Base-by-base conservation (phyloP, 768 basidiomycete species). In the Xerocomus potaroensis region DNA sequence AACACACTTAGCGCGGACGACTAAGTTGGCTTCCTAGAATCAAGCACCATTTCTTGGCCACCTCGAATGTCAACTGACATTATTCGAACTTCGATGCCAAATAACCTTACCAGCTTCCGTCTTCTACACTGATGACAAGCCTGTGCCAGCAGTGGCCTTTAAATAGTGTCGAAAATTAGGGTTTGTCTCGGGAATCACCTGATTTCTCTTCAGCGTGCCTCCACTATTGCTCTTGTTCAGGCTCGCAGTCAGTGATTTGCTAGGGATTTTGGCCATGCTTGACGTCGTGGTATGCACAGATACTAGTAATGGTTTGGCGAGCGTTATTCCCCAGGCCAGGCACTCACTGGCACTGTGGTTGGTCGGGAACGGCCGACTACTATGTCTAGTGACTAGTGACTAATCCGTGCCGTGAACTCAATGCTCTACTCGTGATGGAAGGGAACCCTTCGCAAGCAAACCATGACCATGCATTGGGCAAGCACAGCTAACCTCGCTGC, bases 61-160 rank as follows among this genome's bases (percentile, higher is more conserved):
- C 8, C 11, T 36, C 45, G 8, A 19, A 33, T 14, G 30, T 41
- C 9, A 57, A 57, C 59, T 50, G 66, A 46, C 42, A 43, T 54
- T 19, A 48, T 48, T 39, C 33, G 24, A 24, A 26, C 24, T 45
- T 19, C 19, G 5, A 45, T 29, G 30, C 41, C 26, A 27, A 42
- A 22, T 21, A 51, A 35, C 61, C 80, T 63, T 56, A 84, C 83
- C 67, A 88, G 60, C 65, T 89, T 89, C 48, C 87, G 76, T 53
- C 79, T 73, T 32, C 87, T 81, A 60, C 87, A 89, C 72, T 87
- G 63, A 41, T 68, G 68, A 44, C 70, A 72, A n/a, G 72, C 69
- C 69, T 69, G 29, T n/a, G n/a, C n/a, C n/a, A n/a, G n/a, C 19
- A 19, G 39, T 26, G 27, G 27, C 34, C 41, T 37, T 48, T 16